Evolutionary conservation across 1,284 basidiomycete genomes (phyloP).

Genomic region (Lentinus polychrous): DNA sequence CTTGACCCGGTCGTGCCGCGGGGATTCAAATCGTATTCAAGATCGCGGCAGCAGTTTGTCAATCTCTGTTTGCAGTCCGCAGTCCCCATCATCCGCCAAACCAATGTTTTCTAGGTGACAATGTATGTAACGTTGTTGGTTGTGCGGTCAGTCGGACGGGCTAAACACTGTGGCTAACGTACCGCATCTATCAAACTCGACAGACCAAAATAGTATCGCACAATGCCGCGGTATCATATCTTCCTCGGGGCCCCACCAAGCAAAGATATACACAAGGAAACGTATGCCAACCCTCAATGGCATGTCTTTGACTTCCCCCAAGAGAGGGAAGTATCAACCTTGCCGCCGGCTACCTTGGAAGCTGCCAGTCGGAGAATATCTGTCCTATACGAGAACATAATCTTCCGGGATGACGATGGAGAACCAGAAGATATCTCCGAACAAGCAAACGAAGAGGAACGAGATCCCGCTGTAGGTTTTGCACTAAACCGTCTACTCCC

Average conservation of each 20-base stretch:
- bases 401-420: slow-evolving; percentile 39
- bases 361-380: slow-evolving; percentile 59
- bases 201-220: neutral
- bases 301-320: neutral
- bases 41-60: too few species aligned
- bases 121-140: too few species aligned
- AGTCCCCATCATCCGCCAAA: too few species aligned
- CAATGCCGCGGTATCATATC: slow-evolving; percentile 20
- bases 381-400: slow-evolving; percentile 55
- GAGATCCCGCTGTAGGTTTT: slow-evolving; percentile 6
- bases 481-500: neutral
- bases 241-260: slow-evolving; percentile 43
- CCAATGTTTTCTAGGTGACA: too few species aligned
- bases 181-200: too few species aligned
- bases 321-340: slow-evolving; percentile 3
- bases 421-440: slow-evolving; percentile 15
- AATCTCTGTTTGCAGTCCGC: too few species aligned
- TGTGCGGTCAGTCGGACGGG: too few species aligned
- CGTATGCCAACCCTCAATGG: slow-evolving; percentile 3
- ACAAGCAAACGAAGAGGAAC: slow-evolving; percentile 10
- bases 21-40: too few species aligned
- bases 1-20: too few species aligned
- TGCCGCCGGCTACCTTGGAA: slow-evolving; percentile 47
- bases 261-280: slow-evolving; percentile 22
- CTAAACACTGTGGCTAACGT: too few species aligned